These are phyloP conservation scores for Cordyceps cicadae DNA, from an alignment of 2,329 filamentous ascomycete genomes.

Conservation along the genomic window DNA sequence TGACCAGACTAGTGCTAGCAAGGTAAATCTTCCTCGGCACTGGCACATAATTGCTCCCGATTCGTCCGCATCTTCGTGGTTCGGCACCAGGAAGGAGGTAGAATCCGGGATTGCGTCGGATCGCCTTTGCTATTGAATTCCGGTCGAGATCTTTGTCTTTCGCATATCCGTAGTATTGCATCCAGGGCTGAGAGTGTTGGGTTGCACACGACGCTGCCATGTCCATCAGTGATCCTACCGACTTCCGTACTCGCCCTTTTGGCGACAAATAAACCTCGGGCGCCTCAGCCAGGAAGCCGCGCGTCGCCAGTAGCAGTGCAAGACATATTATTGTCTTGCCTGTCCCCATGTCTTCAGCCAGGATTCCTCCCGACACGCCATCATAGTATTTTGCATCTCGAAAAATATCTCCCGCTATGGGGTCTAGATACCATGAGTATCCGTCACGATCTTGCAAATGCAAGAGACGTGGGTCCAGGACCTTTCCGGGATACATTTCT, in stretches of 20 bases:
- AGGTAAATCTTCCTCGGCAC: conserved; percentile 48
- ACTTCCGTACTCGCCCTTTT: conserved; percentile 30
- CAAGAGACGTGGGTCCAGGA: conserved; percentile 67
- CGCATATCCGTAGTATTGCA: conserved; percentile 49
- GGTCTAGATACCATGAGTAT: conserved; percentile 60
- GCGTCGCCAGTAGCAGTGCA: conserved; percentile 66
- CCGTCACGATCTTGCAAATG: conserved; percentile 52
- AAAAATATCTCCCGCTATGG: conserved; percentile 52
- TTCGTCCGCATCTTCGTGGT: conserved; percentile 20
- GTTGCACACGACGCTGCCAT: conserved; percentile 69
- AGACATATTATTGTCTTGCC: conserved; percentile 89
- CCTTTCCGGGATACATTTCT: conserved; percentile 56
- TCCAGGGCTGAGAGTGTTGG: conserved; percentile 63
- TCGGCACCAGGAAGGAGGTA: conserved; percentile 48
- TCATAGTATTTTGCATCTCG: conserved; percentile 66
- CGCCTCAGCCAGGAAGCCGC: conserved; percentile 55
- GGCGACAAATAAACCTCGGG: conserved; percentile 50
- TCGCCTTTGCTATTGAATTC: conserved; percentile 43
- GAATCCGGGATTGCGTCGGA: conserved; percentile 49
- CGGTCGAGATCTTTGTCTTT: conserved; percentile 40
- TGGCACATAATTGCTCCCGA: conserved; percentile 7
- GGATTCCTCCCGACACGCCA: conserved; percentile 63
- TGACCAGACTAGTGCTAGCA: conserved; percentile 62
- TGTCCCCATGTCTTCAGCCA: conserved; percentile 72
- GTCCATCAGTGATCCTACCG: conserved; percentile 56